Percentiles rank a stretch among this genome's conserved stretches.
Evolutionary conservation across 768 basidiomycete species (phyloP).

Genomic region (Mycena venus): DNA sequence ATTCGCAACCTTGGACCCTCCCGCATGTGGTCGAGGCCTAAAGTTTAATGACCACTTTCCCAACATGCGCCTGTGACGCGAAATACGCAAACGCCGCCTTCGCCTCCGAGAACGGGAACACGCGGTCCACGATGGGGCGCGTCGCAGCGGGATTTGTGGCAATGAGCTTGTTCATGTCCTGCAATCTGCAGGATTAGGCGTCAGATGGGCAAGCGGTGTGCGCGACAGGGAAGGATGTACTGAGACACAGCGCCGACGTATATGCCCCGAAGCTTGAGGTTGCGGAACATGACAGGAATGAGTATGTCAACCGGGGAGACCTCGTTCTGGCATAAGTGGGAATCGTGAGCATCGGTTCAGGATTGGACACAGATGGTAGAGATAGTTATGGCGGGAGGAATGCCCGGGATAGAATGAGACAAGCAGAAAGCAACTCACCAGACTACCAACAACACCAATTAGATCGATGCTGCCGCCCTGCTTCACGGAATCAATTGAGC

Average conservation of each 20-base stretch:
- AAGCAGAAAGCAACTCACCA: slow-evolving; percentile 19
- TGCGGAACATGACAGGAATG: slow-evolving; percentile 41
- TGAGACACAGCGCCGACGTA: slow-evolving; percentile 59
- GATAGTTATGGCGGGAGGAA: too few relatives aligned
- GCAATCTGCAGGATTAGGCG: slow-evolving; percentile 50
- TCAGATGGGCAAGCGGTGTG: background rate
- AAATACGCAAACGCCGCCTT: slow-evolving; percentile 60
- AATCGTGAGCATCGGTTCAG: background rate
- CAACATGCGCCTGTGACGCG: slow-evolving; percentile 62
- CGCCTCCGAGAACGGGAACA: slow-evolving; percentile 62
- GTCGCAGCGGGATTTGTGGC: slow-evolving; percentile 48
- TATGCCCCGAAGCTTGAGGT: slow-evolving; percentile 56
- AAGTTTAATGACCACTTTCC: slow-evolving; percentile 60
- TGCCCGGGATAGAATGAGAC: too few relatives aligned
- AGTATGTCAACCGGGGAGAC: slow-evolving; percentile 43
- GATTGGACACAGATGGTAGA: background rate
- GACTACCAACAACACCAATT: slow-evolving; percentile 46
- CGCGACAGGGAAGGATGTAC: slow-evolving; percentile 45
- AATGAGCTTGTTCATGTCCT: slow-evolving; percentile 60
- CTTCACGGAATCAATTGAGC: slow-evolving; percentile 41
- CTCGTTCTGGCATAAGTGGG: slow-evolving; percentile 10
- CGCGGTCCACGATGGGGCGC: slow-evolving; percentile 63
- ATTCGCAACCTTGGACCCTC: too few relatives aligned
- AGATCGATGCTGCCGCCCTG: slow-evolving; percentile 47
- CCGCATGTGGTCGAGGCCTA: too few relatives aligned